These are phyloP conservation scores for Iberis pinnata DNA, from an alignment of 345 rosid genomes.

Conservation along the genomic window DNA sequence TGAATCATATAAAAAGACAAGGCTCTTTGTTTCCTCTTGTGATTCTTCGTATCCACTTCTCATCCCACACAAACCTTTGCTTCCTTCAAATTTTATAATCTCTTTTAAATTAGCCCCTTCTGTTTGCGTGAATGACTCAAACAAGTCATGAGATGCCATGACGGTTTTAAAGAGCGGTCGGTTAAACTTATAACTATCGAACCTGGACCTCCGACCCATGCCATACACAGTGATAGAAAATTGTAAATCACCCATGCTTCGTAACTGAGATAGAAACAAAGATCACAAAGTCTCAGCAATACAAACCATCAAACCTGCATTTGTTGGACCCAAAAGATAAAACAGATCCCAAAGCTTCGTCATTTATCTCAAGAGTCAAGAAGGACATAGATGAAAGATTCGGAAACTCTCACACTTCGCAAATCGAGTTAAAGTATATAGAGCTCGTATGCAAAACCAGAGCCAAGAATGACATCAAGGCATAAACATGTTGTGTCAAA, in stretches of 20 bases:
- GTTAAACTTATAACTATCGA: conserved; percentile 84
- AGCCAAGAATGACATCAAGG: conserved; percentile 80
- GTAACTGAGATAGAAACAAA: conserved; percentile 48
- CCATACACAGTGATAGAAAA: conserved; percentile 82
- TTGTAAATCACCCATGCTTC: conserved; percentile 99
- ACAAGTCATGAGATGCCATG: conserved; percentile 80
- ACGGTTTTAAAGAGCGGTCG: conserved; percentile 77
- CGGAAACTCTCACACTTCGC: conserved; percentile 77
- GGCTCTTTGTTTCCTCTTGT: too few relatives aligned
- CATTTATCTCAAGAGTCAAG: neutral
- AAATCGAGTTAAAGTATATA: conserved; percentile 83
- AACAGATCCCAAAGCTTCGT: too few relatives aligned
- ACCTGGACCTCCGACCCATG: conserved; percentile 99
- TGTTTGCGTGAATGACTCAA: too few relatives aligned
- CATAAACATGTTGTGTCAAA: conserved; percentile 58
- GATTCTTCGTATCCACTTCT: too few relatives aligned
- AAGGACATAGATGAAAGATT: neutral
- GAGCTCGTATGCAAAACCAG: conserved; percentile 67
- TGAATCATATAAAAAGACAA: too few relatives aligned
- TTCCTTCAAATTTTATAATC: too few relatives aligned
- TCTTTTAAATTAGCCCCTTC: too few relatives aligned
- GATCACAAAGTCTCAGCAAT: neutral
- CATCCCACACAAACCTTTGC: too few relatives aligned
- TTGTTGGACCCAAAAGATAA: too few relatives aligned
- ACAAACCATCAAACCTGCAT: too few relatives aligned